phyloP scores from a whole-genome alignment of 2,329 filamentous ascomycete species.

The Trichoderma guizhouense region DNA sequence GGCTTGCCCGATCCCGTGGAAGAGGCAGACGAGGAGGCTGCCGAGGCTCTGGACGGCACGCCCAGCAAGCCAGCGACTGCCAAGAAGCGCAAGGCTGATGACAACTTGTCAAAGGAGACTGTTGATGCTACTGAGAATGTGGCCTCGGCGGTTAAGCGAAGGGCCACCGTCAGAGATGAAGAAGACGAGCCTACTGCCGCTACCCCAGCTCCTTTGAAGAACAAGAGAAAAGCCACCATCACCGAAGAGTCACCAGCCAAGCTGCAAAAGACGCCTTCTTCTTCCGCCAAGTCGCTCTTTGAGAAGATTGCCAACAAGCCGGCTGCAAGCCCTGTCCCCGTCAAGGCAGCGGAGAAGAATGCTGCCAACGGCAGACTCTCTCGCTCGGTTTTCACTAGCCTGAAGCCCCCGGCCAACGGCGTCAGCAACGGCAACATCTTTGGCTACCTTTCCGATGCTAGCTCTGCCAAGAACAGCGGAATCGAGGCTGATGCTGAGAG shows the following conservation, averaged over 20 bases:
- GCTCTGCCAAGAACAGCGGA: constrained; percentile 53
- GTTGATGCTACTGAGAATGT: constrained; percentile 34
- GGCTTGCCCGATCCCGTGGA: constrained; percentile 51
- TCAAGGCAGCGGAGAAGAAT: constrained; percentile 24
- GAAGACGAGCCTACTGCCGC: constrained; percentile 31
- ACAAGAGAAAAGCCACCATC: constrained; percentile 50
- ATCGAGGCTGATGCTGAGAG: constrained; percentile 47
- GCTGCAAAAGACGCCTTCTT: constrained; percentile 49
- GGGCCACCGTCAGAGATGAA: constrained; percentile 41
- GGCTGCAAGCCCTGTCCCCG: constrained; percentile 32
- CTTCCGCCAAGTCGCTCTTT: constrained; percentile 54
- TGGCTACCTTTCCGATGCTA: constrained; percentile 55
- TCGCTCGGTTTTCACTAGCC: constrained; percentile 42
- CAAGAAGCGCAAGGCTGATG: constrained; percentile 57
- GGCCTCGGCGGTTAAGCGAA: constrained; percentile 47
- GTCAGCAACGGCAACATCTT: constrained; percentile 48
- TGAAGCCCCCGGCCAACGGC: constrained; percentile 31
- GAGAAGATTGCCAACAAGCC: constrained; percentile 56
- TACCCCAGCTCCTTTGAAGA: constrained; percentile 39
- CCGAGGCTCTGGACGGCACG: background rate
- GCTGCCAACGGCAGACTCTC: constrained; percentile 37
- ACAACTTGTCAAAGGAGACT: constrained; percentile 43
- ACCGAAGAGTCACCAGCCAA: constrained; percentile 48
- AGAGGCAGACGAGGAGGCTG: constrained; percentile 21
- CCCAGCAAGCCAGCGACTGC: constrained; percentile 32